phyloP scores from a whole-genome alignment of 768 basidiomycete genomes.

The Amanita rimosa region DNA sequence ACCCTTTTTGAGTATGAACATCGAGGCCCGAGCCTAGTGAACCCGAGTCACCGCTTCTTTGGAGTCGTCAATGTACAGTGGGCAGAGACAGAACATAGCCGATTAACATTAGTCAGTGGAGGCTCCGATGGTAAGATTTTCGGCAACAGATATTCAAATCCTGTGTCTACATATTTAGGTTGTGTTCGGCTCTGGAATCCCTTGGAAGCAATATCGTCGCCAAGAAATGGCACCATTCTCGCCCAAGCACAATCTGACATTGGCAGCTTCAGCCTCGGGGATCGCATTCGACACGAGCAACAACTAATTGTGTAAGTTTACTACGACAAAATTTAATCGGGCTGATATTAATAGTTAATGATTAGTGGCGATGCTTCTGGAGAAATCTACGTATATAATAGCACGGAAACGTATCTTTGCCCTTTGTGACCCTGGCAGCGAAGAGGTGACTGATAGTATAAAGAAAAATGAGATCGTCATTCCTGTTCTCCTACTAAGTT shows the following conservation, averaged over 20 bases:
- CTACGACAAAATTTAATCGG: neutral
- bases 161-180: conserved; percentile 26
- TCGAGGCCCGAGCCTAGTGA: conserved; percentile 18
- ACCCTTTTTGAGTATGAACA: conserved; percentile 41
- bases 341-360: neutral
- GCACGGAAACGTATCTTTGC: neutral
- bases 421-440: neutral
- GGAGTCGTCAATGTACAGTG: conserved; percentile 45
- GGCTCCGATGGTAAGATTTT: conserved; percentile 48
- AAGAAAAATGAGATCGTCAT: neutral
- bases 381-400: conserved; percentile 3
- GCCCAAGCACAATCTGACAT: conserved; percentile 48
- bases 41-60: conserved; percentile 22
- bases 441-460: neutral
- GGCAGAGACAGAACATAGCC: conserved; percentile 28
- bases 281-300: conserved; percentile 37
- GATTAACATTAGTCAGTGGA: conserved; percentile 42
- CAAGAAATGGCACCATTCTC: conserved; percentile 34
- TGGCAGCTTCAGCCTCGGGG: conserved; percentile 47
- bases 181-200: conserved; percentile 64
- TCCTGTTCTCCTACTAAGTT: neutral
- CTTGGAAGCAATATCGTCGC: conserved; percentile 22
- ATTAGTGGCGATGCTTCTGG: conserved; percentile 5
- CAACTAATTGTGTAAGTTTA: conserved; percentile 48
- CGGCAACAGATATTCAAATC: neutral